These are phyloP conservation scores for Penicillium desertorum DNA, from an alignment of 495 filamentous ascomycete genomes.

Conservation along the genomic window DNA sequence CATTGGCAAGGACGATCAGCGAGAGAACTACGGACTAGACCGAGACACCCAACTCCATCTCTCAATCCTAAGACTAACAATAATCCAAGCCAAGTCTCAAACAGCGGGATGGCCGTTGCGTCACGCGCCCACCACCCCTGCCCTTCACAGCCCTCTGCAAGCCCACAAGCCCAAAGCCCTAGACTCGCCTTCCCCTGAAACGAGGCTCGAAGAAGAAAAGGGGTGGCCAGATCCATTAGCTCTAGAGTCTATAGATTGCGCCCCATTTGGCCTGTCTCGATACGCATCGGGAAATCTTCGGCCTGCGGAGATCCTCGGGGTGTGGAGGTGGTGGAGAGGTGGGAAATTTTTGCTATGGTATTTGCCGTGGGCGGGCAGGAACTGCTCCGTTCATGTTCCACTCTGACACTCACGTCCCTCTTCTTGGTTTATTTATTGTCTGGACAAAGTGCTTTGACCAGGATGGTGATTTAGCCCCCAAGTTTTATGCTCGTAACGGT, in stretches of 20 bases:
- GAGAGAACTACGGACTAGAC: background rate
- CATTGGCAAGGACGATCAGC: background rate
- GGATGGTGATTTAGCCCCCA: no score
- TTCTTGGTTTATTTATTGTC: no score
- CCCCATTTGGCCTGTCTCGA: background rate
- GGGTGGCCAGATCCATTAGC: background rate
- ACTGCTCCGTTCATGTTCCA: conserved; percentile 8
- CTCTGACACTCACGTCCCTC: conserved; percentile 1
- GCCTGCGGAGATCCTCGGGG: background rate
- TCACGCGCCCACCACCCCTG: background rate
- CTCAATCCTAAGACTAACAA: background rate
- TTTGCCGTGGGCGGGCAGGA: conserved; percentile 13
- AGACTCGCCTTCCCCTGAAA: conserved; percentile 7
- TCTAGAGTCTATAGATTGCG: background rate
- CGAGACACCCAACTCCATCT: background rate
- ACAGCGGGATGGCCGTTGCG: conserved; percentile 4
- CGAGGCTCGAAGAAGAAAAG: conserved; percentile 3
- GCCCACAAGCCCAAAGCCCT: background rate
- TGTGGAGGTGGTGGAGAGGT: background rate
- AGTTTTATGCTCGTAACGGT: no score
- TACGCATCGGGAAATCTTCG: background rate
- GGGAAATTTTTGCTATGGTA: conserved; percentile 15
- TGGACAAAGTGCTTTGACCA: no score
- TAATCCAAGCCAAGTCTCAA: conserved; percentile 1
- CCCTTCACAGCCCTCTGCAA: background rate